These are phyloP conservation scores for Euphorbia corollata DNA, from an alignment of 441 rosid species.

Conservation along the genomic window DNA sequence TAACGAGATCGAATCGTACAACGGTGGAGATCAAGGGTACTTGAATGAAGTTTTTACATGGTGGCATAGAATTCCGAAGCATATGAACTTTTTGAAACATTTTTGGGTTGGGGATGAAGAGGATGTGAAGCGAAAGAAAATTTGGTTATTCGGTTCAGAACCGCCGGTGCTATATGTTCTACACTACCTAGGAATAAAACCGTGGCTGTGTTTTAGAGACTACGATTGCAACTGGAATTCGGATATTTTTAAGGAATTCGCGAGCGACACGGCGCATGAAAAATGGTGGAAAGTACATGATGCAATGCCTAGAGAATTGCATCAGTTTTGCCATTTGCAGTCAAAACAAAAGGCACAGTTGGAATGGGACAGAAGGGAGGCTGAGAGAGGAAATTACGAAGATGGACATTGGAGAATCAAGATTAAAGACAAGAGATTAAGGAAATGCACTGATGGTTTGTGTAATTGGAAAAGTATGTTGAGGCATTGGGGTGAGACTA, in stretches of 20 bases:
- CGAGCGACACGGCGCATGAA: slow-evolving; percentile 69
- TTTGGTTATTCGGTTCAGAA: slow-evolving; percentile 61
- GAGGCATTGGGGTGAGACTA: slow-evolving; percentile 77
- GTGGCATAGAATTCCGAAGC: slow-evolving; percentile 90
- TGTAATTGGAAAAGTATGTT: slow-evolving; percentile 85
- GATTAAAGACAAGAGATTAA: slow-evolving; percentile 43
- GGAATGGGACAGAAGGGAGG: slow-evolving; percentile 67
- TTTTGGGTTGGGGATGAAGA: slow-evolving; percentile 87
- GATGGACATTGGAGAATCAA: slow-evolving; percentile 65
- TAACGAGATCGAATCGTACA: slow-evolving; percentile 79
- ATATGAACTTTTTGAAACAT: slow-evolving; percentile 81
- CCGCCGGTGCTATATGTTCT: slow-evolving; percentile 75
- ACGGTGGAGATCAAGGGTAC: slow-evolving; percentile 93
- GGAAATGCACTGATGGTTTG: slow-evolving; percentile 60
- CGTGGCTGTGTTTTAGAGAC: slow-evolving; percentile 82
- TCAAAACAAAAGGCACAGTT: slow-evolving; percentile 87
- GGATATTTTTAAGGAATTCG: slow-evolving; percentile 71
- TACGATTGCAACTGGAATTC: slow-evolving; percentile 85
- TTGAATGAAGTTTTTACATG: slow-evolving; percentile 81
- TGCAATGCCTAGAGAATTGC: slow-evolving; percentile 68
- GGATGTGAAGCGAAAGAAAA: slow-evolving; percentile 60
- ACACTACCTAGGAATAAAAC: slow-evolving; percentile 78
- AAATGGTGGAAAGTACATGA: slow-evolving; percentile 91
- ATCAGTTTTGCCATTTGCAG: slow-evolving; percentile 56
- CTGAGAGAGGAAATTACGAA: slow-evolving; percentile 53